Conservation (phyloP, 2,329 filamentous ascomycete genomes). For the Ceratocystis papillata region DNA sequence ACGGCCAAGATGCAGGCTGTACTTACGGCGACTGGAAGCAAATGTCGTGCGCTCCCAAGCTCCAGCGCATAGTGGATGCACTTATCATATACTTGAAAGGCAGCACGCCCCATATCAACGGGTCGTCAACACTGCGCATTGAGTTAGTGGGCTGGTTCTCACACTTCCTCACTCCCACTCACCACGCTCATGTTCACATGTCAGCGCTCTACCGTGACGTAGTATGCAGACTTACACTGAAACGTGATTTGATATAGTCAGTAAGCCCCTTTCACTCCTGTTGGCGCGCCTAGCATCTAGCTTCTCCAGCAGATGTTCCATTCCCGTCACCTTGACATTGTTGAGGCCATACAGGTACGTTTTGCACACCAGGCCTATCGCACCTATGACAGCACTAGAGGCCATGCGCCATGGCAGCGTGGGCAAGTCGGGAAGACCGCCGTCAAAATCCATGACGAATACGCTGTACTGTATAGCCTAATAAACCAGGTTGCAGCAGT, state of each 20-base stretch:
- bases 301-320: slow-evolving; percentile 62
- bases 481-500: not conserved
- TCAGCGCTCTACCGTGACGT: not conserved
- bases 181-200: not conserved
- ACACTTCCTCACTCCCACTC: not conserved
- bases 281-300: slow-evolving; percentile 60
- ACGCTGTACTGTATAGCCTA: not conserved
- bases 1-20: not conserved
- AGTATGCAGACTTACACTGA: slow-evolving; percentile 31
- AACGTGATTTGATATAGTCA: slow-evolving; percentile 53
- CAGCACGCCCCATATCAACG: slow-evolving; percentile 82
- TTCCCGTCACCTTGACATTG: slow-evolving; percentile 62
- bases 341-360: slow-evolving; percentile 67
- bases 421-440: slow-evolving; percentile 35
- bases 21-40: slow-evolving; percentile 76
- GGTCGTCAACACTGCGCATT: slow-evolving; percentile 69
- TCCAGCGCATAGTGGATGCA: slow-evolving; percentile 71
- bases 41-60: slow-evolving; percentile 85
- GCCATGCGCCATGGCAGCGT: slow-evolving; percentile 59
- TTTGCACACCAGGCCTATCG: slow-evolving; percentile 59
- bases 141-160: slow-evolving; percentile 10
- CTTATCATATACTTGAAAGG: slow-evolving; percentile 63
- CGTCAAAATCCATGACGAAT: not conserved
- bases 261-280: slow-evolving; percentile 60
- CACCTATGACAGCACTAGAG: slow-evolving; percentile 64